Evolutionary conservation across 441 rosid species (phyloP).

Genomic region (Brassica hybrid): DNA sequence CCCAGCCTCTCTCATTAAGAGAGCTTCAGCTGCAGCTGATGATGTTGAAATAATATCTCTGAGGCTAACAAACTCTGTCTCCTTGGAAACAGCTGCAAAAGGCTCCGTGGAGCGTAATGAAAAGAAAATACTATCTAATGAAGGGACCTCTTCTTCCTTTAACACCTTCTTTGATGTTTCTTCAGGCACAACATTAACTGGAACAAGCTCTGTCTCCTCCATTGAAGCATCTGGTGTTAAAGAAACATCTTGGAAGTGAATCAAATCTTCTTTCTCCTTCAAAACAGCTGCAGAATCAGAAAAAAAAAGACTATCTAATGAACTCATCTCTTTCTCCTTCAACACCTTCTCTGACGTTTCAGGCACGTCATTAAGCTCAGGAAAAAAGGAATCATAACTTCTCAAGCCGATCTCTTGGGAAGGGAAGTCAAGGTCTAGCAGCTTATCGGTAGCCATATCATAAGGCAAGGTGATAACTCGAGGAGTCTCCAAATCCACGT

Average conservation of each 20-base stretch:
- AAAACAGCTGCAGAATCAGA: slow-evolving; percentile 19
- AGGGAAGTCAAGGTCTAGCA: slow-evolving; percentile 49
- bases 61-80: slow-evolving; percentile 8
- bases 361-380: slow-evolving; percentile 34
- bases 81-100: slow-evolving; percentile 10
- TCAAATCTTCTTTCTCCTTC: slow-evolving; percentile 7
- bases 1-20: background rate
- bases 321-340: slow-evolving; percentile 19
- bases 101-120: slow-evolving; percentile 16
- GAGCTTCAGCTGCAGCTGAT: slow-evolving; percentile 5
- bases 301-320: background rate
- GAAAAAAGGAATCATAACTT: background rate
- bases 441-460: slow-evolving; percentile 49
- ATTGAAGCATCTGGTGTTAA: slow-evolving; percentile 3
- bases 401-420: slow-evolving; percentile 19
- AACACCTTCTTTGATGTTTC: slow-evolving; percentile 26
- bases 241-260: slow-evolving; percentile 5
- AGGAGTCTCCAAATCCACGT: slow-evolving; percentile 44
- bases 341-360: slow-evolving; percentile 42
- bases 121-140: background rate
- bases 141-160: slow-evolving; percentile 17
- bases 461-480: slow-evolving; percentile 38
- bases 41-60: slow-evolving; percentile 14
- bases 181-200: background rate
- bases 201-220: slow-evolving; percentile 25